These are phyloP conservation scores for Zygnema circumcarinatum DNA, from an alignment of 139 green algal genomes.

Conservation along the genomic window DNA sequence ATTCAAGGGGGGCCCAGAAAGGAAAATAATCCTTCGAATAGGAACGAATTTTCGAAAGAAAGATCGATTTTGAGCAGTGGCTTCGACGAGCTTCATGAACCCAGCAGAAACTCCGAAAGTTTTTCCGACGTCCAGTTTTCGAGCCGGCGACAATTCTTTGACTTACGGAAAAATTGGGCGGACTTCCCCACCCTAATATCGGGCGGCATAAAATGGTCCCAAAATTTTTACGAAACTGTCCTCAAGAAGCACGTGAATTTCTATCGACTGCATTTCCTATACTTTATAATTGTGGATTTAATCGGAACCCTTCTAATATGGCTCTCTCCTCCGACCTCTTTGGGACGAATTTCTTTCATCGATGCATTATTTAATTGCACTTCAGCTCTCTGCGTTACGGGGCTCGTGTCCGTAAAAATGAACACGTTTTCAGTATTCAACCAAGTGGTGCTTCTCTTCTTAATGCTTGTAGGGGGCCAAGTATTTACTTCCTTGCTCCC, in stretches of 20 bases:
- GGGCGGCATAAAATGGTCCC: too few relatives aligned
- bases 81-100: too few relatives aligned
- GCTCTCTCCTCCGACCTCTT: neutral
- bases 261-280: conserved; percentile 42
- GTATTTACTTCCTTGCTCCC: conserved; percentile 50
- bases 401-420: conserved; percentile 27
- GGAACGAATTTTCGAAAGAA: too few relatives aligned
- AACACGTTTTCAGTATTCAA: conserved; percentile 32
- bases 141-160: too few relatives aligned
- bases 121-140: too few relatives aligned
- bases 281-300: conserved; percentile 32
- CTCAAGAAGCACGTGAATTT: conserved; percentile 34
- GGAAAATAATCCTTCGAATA: too few relatives aligned
- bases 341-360: conserved; percentile 38
- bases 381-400: conserved; percentile 41
- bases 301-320: conserved; percentile 48
- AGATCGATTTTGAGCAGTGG: too few relatives aligned
- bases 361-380: conserved; percentile 45
- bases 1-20: too few relatives aligned
- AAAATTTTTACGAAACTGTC: too few relatives aligned
- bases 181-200: too few relatives aligned
- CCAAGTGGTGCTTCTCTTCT: conserved; percentile 22
- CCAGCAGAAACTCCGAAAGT: too few relatives aligned
- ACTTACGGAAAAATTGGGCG: too few relatives aligned
- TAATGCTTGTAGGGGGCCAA: conserved; percentile 42